Base-by-base conservation (phyloP, 768 basidiomycete species). In the Termitomyces sp. region DNA sequence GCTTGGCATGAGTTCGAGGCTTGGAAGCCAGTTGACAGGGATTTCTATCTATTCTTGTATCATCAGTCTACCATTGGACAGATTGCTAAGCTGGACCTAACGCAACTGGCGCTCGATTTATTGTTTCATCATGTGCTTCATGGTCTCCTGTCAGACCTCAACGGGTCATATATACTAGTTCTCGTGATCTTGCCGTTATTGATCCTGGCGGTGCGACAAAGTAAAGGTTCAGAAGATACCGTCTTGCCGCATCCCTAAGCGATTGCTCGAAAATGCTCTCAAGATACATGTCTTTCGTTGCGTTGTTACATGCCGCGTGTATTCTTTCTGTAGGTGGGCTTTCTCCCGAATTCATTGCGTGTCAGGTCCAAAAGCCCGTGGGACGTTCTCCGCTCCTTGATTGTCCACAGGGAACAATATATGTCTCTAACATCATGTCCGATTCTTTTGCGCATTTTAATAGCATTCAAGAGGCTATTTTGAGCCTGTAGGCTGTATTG, bases 391-490 rank as follows among this genome's bases (percentile, higher is more conserved):
- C 83, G 15, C 66, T 84, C 11, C 17, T 51, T 1, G 82, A 80
- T 9, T 87, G 85, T 62, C 81, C 82, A 0, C n/a, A 57, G 6
- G 82, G 80, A 10, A 86, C 84, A 0, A 66, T 87, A 3, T 85
- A 77, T 54, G 84, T 87, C 21, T 84, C 82, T 1, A 65, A 68
- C 42, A 62, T 76, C 40, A 56, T 65, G 32, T 77, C 65, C 5
- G 77, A 85, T 61, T 54, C 64, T 0, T 66, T 67, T 46, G 77
- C 83, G 0, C 54, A 73, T 24, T 85, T 82, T 45, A 70, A 63
- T 15, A 75, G 60, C 24, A 68, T 86, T 3, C 85, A 87, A 64
- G 71, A 75, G 12, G 84, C 85, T 9, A 70, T 87, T 12, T 30
- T 66, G 8, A 81, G 82, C 6, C 68, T 87, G 83, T 84, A 56